A percentile compares a stretch with the other conserved stretches of the same genome.
phyloP scores from a whole-genome alignment of 345 rosid genomes.

The Crucihimalaya himalaica region DNA sequence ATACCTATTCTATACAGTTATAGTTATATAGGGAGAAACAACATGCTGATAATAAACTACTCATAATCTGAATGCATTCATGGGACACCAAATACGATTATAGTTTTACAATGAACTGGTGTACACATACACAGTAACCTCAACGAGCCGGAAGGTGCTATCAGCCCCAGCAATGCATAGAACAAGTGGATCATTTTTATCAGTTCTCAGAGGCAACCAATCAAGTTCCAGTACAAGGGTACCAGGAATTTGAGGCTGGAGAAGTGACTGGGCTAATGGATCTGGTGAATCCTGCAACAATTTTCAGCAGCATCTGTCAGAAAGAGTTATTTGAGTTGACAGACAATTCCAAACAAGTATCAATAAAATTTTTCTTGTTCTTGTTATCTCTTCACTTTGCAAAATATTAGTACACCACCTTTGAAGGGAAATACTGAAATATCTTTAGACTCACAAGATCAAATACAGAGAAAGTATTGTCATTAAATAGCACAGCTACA shows the following conservation, averaged over 20 bases:
- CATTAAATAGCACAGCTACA: slow-evolving; percentile 90
- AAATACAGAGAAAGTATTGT: slow-evolving; percentile 89
- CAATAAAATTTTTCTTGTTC: background rate
- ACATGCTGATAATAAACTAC: no score
- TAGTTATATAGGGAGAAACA: slow-evolving; percentile 20
- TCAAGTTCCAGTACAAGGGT: slow-evolving; percentile 96
- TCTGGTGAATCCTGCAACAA: slow-evolving; percentile 86
- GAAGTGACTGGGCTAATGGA: slow-evolving; percentile 93
- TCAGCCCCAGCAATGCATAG: slow-evolving; percentile 97
- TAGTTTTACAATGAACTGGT: no score
- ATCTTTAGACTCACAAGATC: slow-evolving; percentile 73
- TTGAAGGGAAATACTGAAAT: slow-evolving; percentile 16
- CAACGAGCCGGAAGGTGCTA: slow-evolving; percentile 90
- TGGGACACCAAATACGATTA: no score
- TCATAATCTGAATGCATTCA: no score
- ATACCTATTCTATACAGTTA: slow-evolving; percentile 16
- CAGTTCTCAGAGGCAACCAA: slow-evolving; percentile 84
- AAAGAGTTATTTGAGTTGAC: slow-evolving; percentile 13
- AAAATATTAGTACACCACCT: slow-evolving; percentile 16
- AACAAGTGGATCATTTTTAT: slow-evolving; percentile 81
- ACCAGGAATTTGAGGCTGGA: slow-evolving; percentile 96
- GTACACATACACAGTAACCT: slow-evolving; percentile 70
- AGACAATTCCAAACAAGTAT: slow-evolving; percentile 26
- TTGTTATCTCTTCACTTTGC: slow-evolving; percentile 15
- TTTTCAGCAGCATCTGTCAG: slow-evolving; percentile 24